phyloP scores from a whole-genome alignment of 495 filamentous ascomycete species.

The Talaromyces liani region DNA sequence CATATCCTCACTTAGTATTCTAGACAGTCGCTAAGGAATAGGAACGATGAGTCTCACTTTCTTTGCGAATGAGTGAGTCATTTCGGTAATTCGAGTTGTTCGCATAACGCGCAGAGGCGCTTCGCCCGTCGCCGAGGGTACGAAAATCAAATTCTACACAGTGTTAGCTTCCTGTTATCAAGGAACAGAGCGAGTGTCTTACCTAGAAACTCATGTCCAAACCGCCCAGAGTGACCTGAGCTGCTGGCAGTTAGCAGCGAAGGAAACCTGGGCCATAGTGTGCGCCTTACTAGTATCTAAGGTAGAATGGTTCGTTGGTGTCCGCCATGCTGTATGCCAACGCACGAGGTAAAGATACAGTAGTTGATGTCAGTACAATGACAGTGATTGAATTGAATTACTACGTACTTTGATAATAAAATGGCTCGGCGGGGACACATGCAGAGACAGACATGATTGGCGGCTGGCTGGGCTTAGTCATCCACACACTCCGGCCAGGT shows the following conservation, averaged over 20 bases:
- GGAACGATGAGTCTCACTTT: conserved; percentile 59
- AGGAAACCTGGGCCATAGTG: conserved; percentile 32
- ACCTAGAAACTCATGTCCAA: conserved; percentile 99
- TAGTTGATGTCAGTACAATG: neutral
- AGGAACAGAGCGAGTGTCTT: conserved; percentile 14
- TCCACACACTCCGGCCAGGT: conserved; percentile 41
- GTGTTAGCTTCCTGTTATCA: conserved; percentile 20
- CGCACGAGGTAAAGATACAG: neutral
- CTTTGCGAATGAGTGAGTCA: conserved; percentile 97
- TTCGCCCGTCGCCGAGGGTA: conserved; percentile 86
- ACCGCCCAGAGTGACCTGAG: conserved; percentile 95
- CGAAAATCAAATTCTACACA: conserved; percentile 90
- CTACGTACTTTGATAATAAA: no score
- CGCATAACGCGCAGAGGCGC: conserved; percentile 90
- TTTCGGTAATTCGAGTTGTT: conserved; percentile 99
- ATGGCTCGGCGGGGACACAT: neutral
- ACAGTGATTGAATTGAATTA: neutral
- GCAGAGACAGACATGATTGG: neutral
- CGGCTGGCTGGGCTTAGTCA: conserved; percentile 33
- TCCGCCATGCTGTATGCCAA: conserved; percentile 35
- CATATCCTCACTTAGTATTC: conserved; percentile 17
- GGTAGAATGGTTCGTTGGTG: conserved; percentile 77
- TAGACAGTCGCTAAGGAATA: neutral
- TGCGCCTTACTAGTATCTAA: conserved; percentile 84
- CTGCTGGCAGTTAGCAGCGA: conserved; percentile 51